Evolutionary conservation across 2,329 filamentous ascomycete genomes (phyloP).

Genomic region (Nigrospora oryzae): DNA sequence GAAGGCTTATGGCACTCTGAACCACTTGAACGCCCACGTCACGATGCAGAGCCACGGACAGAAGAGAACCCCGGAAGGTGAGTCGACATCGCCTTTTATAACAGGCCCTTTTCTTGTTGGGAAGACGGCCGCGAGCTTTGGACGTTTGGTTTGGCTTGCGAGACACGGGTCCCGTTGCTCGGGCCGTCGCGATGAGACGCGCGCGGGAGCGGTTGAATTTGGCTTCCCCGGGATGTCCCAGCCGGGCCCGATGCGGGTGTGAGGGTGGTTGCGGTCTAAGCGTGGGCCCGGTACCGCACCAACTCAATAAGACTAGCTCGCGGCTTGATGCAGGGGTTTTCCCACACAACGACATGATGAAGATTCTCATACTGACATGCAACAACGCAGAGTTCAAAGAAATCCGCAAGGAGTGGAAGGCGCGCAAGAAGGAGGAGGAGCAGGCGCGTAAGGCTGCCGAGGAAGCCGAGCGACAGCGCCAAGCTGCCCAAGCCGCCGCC

Average conservation of each 20-base stretch:
- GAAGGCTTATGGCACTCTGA: conserved; percentile 95
- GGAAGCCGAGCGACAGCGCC: conserved; percentile 64
- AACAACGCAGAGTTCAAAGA: conserved; percentile 84
- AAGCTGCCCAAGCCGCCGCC: conserved; percentile 42
- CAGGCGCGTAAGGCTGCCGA: conserved; percentile 82
- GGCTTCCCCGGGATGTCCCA: background rate
- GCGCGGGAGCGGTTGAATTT: background rate
- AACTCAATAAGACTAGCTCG: conserved; percentile 1
- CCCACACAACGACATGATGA: background rate
- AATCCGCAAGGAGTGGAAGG: conserved; percentile 98
- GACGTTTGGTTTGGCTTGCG: conserved; percentile 4
- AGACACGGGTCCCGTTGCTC: background rate
- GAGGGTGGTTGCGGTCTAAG: background rate
- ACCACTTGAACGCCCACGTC: conserved; percentile 95
- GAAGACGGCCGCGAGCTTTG: background rate
- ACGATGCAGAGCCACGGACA: conserved; percentile 96
- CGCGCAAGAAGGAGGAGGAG: conserved; percentile 98
- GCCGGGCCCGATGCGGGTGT: background rate
- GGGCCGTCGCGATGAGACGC: background rate
- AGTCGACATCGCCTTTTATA: conserved; percentile 19
- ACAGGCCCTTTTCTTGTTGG: background rate
- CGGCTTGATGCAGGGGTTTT: background rate
- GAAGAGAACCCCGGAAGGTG: conserved; percentile 97
- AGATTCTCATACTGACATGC: background rate
- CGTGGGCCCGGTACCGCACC: background rate